These are phyloP conservation scores for Simmondsia chinensis DNA, from an alignment of 148 eudicot genomes.

Conservation along the genomic window DNA sequence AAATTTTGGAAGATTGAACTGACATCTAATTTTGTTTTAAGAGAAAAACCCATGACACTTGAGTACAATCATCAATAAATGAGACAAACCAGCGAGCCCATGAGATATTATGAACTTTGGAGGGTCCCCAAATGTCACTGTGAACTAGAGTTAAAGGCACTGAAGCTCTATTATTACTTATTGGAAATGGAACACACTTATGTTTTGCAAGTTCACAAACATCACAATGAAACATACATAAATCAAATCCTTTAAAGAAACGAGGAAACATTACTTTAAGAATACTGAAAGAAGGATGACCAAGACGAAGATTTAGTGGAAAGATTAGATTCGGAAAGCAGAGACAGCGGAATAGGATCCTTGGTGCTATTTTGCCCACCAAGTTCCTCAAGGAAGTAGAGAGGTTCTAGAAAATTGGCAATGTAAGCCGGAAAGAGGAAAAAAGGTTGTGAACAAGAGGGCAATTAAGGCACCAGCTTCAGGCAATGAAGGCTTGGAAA, in stretches of 20 bases:
- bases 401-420: no score
- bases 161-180: background rate
- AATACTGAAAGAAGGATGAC: constrained; percentile 3
- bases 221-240: background rate
- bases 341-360: no score
- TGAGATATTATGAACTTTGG: background rate
- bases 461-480: no score
- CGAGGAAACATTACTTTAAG: background rate
- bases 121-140: constrained; percentile 13
- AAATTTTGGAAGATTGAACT: background rate
- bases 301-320: no score
- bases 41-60: background rate
- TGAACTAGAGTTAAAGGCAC: constrained; percentile 4
- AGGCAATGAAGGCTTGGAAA: no score
- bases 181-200: constrained; percentile 1
- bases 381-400: no score
- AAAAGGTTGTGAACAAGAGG: no score
- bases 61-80: constrained; percentile 7
- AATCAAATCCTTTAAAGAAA: background rate
- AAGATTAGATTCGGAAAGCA: no score
- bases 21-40: constrained; percentile 3
- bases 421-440: no score
- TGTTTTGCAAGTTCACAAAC: constrained; percentile 10
- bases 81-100: constrained; percentile 6
- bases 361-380: no score